These are phyloP conservation scores for Candida sp. DNA, from an alignment of 1,139 yeast species.

Conservation along the genomic window DNA sequence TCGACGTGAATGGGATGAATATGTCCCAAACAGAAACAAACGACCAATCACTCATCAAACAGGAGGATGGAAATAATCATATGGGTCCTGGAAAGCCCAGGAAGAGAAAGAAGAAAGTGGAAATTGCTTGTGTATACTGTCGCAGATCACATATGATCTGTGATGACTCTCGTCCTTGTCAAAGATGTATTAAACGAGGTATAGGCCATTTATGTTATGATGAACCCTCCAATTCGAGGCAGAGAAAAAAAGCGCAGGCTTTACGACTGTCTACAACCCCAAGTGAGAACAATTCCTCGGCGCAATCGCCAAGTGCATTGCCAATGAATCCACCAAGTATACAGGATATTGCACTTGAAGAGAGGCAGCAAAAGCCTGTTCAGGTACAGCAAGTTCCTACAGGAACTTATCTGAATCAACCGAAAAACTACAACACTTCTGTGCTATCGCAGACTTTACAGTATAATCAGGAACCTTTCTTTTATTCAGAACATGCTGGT, in stretches of 20 bases:
- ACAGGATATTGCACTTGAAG: neutral
- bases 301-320: conserved; percentile 3
- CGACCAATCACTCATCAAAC: neutral
- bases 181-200: conserved; percentile 81
- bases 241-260: conserved; percentile 37
- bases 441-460: conserved; percentile 43
- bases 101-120: conserved; percentile 54
- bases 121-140: conserved; percentile 85
- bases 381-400: conserved; percentile 7
- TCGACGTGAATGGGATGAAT: neutral
- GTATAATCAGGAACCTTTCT: conserved; percentile 68
- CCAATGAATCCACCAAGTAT: conserved; percentile 5
- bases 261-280: conserved; percentile 14
- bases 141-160: conserved; percentile 95
- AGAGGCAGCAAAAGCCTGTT: conserved; percentile 6
- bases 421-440: conserved; percentile 19
- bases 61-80: conserved; percentile 2
- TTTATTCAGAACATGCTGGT: conserved; percentile 90
- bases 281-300: conserved; percentile 3
- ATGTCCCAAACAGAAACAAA: conserved; percentile 3
- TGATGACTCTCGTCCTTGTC: conserved; percentile 83
- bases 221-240: conserved; percentile 53
- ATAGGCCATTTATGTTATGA: conserved; percentile 90
- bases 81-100: conserved; percentile 10
- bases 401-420: conserved; percentile 4